Base-by-base conservation (phyloP, 176 grass and related monocot species). In the Juncus effusus region DNA sequence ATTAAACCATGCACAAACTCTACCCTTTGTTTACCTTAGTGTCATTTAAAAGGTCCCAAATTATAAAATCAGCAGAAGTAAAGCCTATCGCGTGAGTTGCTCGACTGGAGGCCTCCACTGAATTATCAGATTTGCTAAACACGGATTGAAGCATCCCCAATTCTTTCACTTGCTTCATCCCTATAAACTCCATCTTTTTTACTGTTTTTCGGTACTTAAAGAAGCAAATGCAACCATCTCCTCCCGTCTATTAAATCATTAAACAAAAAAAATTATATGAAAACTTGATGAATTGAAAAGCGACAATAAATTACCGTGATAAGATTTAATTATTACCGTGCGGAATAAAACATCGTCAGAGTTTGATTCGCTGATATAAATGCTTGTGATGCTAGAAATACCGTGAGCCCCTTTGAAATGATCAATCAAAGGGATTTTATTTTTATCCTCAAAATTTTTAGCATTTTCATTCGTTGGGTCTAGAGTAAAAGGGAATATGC, bases 111-210 rank as follows among this genome's bases (percentile, higher is more conserved):
- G 63, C 54, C 54, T 74, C 78, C 51, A 36, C 62, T 57, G 69
- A 54, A 60, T 28, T 28, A 39, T 42, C 47, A 63, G 70, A 69
- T 73, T 77, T 13, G 35, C 53, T 42, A 41, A 79, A 72, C 38
- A 89, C 55, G 37, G 82, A 91, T 76, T 97, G 87, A 64, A 91
- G 45, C 54, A 75, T 89, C 60, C 88, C 84, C 72, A 97, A 66
- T 45, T 97, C 93, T 86, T 92, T 97, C 70, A 97, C 73, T 84
- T 91, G 88, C 42, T 80, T 91, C 88, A 97, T 92, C 67, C 93
- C 93, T 84, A 82, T 60, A 69, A 91, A 97, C 35, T 89, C 80
- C 54, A 88, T 60, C 11, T 80, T 86, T 67, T 58, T 55, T 0
- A 60, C 42, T 54, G 54, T 77, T 71, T 69, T 91, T 52, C 52